Evolutionary conservation across 768 basidiomycete genomes (phyloP).

Genomic region (Suillus decipiens): DNA sequence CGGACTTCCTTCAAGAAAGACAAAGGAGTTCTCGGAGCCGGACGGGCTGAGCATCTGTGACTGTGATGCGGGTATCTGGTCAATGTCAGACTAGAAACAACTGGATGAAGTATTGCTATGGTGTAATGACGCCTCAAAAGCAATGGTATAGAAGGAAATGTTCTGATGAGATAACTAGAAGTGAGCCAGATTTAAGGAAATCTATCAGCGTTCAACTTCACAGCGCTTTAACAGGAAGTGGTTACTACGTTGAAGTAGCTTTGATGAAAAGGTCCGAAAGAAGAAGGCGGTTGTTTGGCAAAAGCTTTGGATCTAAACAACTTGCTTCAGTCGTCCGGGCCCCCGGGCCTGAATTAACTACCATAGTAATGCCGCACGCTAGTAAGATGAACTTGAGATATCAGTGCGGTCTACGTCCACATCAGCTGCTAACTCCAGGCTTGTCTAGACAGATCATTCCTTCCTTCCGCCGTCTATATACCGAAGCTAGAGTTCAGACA

Average conservation of each 20-base stretch:
- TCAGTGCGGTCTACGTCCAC: background rate
- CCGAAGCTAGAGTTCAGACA: background rate
- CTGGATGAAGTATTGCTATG: background rate
- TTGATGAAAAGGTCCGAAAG: constrained; percentile 4
- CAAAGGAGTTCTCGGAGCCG: constrained; percentile 49
- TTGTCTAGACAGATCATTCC: background rate
- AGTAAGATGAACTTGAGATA: background rate
- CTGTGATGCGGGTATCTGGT: background rate
- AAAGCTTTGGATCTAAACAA: constrained; percentile 33
- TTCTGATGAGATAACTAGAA: background rate
- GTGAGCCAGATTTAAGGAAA: background rate
- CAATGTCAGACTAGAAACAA: background rate
- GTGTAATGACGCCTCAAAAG: background rate
- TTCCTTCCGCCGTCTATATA: background rate
- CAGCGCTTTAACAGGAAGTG: background rate
- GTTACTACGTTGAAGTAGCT: background rate
- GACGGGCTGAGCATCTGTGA: constrained; percentile 27
- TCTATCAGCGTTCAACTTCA: background rate
- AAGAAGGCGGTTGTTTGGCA: constrained; percentile 30
- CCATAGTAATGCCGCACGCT: too few species aligned
- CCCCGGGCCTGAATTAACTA: too few species aligned
- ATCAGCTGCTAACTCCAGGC: background rate
- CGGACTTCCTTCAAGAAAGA: constrained; percentile 40
- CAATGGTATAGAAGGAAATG: background rate
- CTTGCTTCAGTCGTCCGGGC: background rate